Evolutionary conservation across 2,329 filamentous ascomycete genomes (phyloP), one percentile per base, ranked within the genome.

Genomic region (Alternaria conjuncta): DNA sequence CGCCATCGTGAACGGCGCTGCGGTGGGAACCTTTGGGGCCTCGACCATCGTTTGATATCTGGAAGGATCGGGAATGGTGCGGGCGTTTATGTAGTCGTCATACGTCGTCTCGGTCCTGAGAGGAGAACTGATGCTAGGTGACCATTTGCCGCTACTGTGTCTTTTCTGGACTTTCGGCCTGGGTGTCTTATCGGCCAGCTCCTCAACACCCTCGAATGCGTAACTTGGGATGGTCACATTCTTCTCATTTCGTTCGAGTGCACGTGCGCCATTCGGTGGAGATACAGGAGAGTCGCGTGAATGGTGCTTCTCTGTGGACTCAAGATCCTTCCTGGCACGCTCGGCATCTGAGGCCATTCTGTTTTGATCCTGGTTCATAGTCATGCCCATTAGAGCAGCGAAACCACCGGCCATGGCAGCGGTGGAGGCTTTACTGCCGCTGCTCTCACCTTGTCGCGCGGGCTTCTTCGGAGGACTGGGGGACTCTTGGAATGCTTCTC

Each of bases 91-190:
- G 56, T 84, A 82, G 60, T 84, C 82, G 18, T 83, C 76, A 57
- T 80, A 79, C 25, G 80, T 78, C 56, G 83, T 75, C 61, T 84
- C 82, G n/a, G 81, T 77, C 26, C 82, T 72, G 32, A 84, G 72
- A 6, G 82, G 82, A 25, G 82, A 84, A 60, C 80, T 80, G 10
- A 81, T 75, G 18, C 77, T 76, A 23, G 81, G 79, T 32, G 80
- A 81, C 64, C 80, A 83, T 28, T 73, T 77, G 55, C 78, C 75
- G 44, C 75, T 76, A 57, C 81, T 83, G 50, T 79, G 77, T 36
- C 83, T 78, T 71, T 83, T 85, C 78, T 85, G 75, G 74, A 83
- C 67, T 61, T 84, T 85, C 57, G 82, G 84, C 73, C 82, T 85
- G 44, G 79, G 79, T 25, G 78, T 82, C 66, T 83, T 79, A 64